phyloP scores from a whole-genome alignment of 495 filamentous ascomycete species.

The Penicillium egyptiacum region DNA sequence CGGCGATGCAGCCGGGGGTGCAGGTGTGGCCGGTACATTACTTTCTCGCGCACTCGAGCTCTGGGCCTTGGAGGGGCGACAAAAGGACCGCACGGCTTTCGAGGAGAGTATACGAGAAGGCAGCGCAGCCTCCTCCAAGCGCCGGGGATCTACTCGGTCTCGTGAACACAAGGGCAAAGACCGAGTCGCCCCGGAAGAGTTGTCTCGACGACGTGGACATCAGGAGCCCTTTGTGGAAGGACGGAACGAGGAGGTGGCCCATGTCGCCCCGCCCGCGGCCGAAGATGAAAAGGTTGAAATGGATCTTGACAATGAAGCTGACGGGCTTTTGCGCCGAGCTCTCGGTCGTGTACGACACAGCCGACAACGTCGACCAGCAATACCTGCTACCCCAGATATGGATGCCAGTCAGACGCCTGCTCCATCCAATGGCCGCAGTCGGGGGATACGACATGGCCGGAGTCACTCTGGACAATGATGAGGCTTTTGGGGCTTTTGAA shows the following conservation, averaged over 20 bases:
- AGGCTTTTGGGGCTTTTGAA: neutral
- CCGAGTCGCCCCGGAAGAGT: slow-evolving; percentile 14
- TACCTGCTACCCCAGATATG: slow-evolving; percentile 23
- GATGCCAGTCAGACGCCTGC: slow-evolving; percentile 26
- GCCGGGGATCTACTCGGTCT: slow-evolving; percentile 24
- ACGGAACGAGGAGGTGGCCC: slow-evolving; percentile 42
- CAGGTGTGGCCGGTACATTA: slow-evolving; percentile 72
- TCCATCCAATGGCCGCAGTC: slow-evolving; percentile 19
- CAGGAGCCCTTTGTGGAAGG: slow-evolving; percentile 31
- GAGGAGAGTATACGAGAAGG: slow-evolving; percentile 6
- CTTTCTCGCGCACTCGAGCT: slow-evolving; percentile 73
- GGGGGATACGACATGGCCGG: slow-evolving; percentile 23
- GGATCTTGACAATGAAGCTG: slow-evolving; percentile 45
- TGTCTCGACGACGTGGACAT: slow-evolving; percentile 27
- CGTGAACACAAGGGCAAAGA: slow-evolving; percentile 34
- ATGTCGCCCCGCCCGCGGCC: slow-evolving; percentile 23
- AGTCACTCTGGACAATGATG: slow-evolving; percentile 28
- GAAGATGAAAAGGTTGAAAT: slow-evolving; percentile 43
- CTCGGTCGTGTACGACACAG: slow-evolving; percentile 37
- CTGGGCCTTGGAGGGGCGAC: slow-evolving; percentile 50
- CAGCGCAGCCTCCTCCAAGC: slow-evolving; percentile 7
- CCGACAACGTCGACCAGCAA: slow-evolving; percentile 24
- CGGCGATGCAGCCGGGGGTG: slow-evolving; percentile 60
- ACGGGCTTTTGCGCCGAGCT: slow-evolving; percentile 38
- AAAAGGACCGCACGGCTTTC: slow-evolving; percentile 17